phyloP scores from a whole-genome alignment of 2,329 filamentous ascomycete genomes.

The Talaromyces funiculosus region DNA sequence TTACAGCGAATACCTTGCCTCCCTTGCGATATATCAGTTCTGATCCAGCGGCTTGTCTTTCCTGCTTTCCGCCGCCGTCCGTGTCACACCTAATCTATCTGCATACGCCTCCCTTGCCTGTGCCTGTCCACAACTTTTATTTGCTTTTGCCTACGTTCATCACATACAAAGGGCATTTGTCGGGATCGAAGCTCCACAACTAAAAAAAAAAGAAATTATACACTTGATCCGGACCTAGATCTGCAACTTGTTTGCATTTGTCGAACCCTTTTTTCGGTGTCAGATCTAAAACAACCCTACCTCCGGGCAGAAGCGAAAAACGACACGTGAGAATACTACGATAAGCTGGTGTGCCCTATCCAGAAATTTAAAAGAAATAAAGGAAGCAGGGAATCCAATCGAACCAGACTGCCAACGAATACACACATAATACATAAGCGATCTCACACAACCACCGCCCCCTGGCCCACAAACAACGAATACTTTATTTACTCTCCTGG shows the following conservation, averaged over 20 bases:
- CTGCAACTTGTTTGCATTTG: conserved; percentile 5
- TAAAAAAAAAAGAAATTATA: not conserved
- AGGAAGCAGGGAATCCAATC: not conserved
- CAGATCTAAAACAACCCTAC: not conserved
- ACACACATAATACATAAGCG: conserved; percentile 1
- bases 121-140: not conserved
- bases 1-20: conserved; percentile 1
- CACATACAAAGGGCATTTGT: not conserved
- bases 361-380: conserved; percentile 5
- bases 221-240: not conserved
- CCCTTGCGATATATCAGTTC: conserved; percentile 12
- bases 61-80: conserved; percentile 5
- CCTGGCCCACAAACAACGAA: conserved; percentile 7
- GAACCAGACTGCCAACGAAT: not conserved
- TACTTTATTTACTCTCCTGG: conserved; percentile 12
- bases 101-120: conserved; percentile 10
- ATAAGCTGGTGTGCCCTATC: not conserved
- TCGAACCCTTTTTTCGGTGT: not conserved
- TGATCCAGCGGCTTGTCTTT: conserved; percentile 5
- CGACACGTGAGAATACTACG: not conserved
- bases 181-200: not conserved
- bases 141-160: conserved; percentile 2
- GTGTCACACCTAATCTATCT: conserved; percentile 9
- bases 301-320: not conserved
- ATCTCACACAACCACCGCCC: not conserved